Evolutionary conservation across 345 rosid genomes (phyloP).

Genomic region (Syzygium jambos): DNA sequence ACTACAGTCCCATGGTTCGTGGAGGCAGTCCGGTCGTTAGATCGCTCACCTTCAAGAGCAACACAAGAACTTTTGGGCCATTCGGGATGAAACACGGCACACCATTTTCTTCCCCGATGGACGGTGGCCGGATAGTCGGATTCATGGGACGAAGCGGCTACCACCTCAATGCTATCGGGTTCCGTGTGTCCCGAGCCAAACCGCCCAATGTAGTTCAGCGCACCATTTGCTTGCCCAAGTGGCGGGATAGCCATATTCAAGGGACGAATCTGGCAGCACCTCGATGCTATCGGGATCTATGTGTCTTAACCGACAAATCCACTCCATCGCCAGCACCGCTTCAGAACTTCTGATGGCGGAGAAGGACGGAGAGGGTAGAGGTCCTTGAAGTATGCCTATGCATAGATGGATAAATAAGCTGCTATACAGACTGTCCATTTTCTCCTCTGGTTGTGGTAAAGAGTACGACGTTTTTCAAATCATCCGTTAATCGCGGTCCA

Average conservation of each 20-base stretch:
- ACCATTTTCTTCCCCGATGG: slow-evolving; percentile 48
- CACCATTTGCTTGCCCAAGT: too few relatives aligned
- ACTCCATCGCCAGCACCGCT: too few relatives aligned
- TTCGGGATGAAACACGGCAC: slow-evolving; percentile 67
- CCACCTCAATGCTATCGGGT: slow-evolving; percentile 65
- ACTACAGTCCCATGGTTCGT: slow-evolving; percentile 43
- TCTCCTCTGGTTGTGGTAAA: neutral
- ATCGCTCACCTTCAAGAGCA: slow-evolving; percentile 59
- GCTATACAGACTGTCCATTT: neutral
- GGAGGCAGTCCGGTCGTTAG: slow-evolving; percentile 61
- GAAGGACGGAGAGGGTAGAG: neutral
- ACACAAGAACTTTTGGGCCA: slow-evolving; percentile 55
- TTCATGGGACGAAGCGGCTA: slow-evolving; percentile 62
- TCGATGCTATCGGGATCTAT: too few relatives aligned
- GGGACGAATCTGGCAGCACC: too few relatives aligned
- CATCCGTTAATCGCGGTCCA: neutral
- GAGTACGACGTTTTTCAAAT: neutral
- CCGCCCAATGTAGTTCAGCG: too few relatives aligned
- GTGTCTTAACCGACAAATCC: too few relatives aligned
- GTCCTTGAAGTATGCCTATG: neutral
- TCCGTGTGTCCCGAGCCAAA: slow-evolving; percentile 24
- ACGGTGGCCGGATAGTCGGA: slow-evolving; percentile 52
- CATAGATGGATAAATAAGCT: neutral
- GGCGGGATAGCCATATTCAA: too few relatives aligned
- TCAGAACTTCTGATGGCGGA: too few relatives aligned